A percentile compares a stretch with the other conserved stretches of the same genome.
These are phyloP conservation scores for Penicillium glabrum DNA, from an alignment of 2,329 filamentous ascomycete species.

Conservation along the genomic window DNA sequence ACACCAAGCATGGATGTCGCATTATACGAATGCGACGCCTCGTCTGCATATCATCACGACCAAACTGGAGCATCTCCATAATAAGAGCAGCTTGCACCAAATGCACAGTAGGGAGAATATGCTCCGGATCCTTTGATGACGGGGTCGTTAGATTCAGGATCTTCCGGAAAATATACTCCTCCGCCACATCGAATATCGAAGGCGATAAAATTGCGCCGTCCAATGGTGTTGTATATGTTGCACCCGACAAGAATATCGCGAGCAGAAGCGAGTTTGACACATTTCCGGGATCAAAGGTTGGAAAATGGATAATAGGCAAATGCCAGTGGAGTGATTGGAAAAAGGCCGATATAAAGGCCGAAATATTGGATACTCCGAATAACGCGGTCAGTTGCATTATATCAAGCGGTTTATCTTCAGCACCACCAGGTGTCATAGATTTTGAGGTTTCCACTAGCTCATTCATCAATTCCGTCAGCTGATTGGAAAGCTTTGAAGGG, in stretches of 20 bases:
- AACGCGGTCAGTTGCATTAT: slow-evolving; percentile 21
- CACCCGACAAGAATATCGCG: slow-evolving; percentile 29
- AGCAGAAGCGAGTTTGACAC: slow-evolving; percentile 27
- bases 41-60: slow-evolving; percentile 26
- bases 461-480: slow-evolving; percentile 24
- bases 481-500: slow-evolving; percentile 23
- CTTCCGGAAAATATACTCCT: slow-evolving; percentile 31
- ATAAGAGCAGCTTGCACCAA: slow-evolving; percentile 30
- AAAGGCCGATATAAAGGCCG: slow-evolving; percentile 27
- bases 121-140: slow-evolving; percentile 8
- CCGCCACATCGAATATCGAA: slow-evolving; percentile 27
- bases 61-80: slow-evolving; percentile 35
- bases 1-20: slow-evolving; percentile 31
- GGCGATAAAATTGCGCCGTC: slow-evolving; percentile 18
- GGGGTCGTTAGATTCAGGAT: slow-evolving; percentile 20
- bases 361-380: slow-evolving; percentile 27
- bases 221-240: slow-evolving; percentile 24
- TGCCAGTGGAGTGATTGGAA: slow-evolving; percentile 36
- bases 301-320: slow-evolving; percentile 32
- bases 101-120: slow-evolving; percentile 19
- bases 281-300: slow-evolving; percentile 29
- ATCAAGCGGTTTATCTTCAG: slow-evolving; percentile 8
- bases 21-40: slow-evolving; percentile 33
- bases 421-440: slow-evolving; percentile 20
- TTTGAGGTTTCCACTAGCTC: slow-evolving; percentile 31